Evolutionary conservation across 2,329 filamentous ascomycete genomes (phyloP).

Genomic region (Dactylonectria macrodidyma): DNA sequence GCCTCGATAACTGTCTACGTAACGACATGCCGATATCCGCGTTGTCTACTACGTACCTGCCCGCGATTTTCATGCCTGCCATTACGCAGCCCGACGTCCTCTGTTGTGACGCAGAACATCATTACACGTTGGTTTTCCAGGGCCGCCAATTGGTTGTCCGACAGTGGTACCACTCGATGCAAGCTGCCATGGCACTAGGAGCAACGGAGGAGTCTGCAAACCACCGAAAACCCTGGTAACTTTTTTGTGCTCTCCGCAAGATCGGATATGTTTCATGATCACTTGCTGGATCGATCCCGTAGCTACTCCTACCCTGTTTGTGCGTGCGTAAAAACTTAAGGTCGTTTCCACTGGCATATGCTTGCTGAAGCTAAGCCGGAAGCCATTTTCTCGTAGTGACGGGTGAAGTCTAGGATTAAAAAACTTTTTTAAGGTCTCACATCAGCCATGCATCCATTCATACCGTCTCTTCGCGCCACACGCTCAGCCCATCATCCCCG

Average conservation of each 20-base stretch:
- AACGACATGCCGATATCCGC: too few relatives aligned
- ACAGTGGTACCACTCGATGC: not conserved
- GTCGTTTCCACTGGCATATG: not conserved
- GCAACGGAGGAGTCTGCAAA: not conserved
- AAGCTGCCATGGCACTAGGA: not conserved
- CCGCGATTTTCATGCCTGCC: not conserved
- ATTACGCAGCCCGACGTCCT: not conserved
- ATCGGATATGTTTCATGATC: not conserved
- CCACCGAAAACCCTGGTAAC: not conserved
- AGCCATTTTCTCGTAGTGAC: not conserved
- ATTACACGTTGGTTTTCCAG: constrained; percentile 23
- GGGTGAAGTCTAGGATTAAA: not conserved
- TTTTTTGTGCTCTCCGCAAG: constrained; percentile 13
- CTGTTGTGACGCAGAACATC: not conserved
- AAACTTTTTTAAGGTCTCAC: not conserved
- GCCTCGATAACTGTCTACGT: not conserved
- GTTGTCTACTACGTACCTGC: not conserved
- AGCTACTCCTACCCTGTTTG: not conserved
- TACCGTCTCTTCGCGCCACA: constrained; percentile 7
- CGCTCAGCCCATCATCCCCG: constrained; percentile 6
- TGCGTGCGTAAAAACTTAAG: not conserved
- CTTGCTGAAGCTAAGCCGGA: not conserved
- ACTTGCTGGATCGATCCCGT: constrained; percentile 12
- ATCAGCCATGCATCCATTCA: not conserved
- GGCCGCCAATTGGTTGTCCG: not conserved